These are phyloP conservation scores for Domatiomyces globalis DNA, from an alignment of 2,329 filamentous ascomycete species.

Conservation along the genomic window DNA sequence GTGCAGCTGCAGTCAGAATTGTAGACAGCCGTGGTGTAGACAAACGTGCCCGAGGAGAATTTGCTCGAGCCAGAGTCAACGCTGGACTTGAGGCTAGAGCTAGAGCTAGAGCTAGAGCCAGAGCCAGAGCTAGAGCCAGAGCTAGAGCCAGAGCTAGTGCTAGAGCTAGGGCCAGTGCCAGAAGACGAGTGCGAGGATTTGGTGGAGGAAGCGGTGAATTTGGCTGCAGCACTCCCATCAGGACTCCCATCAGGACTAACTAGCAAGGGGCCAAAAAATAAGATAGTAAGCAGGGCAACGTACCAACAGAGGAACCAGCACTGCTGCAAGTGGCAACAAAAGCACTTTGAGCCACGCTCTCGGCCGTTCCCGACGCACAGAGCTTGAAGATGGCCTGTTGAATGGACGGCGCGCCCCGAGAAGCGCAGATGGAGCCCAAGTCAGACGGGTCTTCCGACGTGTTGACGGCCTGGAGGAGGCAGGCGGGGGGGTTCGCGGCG, in stretches of 20 bases:
- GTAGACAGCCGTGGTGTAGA: conserved; percentile 18
- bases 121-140: too few species aligned
- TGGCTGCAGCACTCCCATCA: not conserved
- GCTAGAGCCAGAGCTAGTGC: conserved; percentile 3
- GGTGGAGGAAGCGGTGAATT: not conserved
- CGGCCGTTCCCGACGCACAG: conserved; percentile 22
- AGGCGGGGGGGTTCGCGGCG: conserved; percentile 34
- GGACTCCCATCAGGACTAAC: too few species aligned
- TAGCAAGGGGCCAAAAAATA: not conserved
- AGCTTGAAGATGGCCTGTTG: conserved; percentile 24
- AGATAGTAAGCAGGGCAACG: conserved; percentile 8
- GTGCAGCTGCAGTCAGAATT: conserved; percentile 14
- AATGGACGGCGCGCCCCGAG: conserved; percentile 22
- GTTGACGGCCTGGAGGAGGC: conserved; percentile 37
- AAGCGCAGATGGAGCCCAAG: conserved; percentile 27
- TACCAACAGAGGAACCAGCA: conserved; percentile 30
- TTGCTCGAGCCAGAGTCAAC: conserved; percentile 16
- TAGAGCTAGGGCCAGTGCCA: conserved; percentile 9
- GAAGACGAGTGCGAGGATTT: conserved; percentile 3
- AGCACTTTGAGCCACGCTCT: conserved; percentile 25
- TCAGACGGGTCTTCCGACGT: conserved; percentile 26
- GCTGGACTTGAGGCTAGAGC: conserved; percentile 20
- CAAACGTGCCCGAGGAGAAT: conserved; percentile 13
- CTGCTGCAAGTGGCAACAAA: conserved; percentile 27
- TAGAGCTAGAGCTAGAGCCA: conserved; percentile 7